Base-by-base conservation (phyloP, 2,329 filamentous ascomycete genomes). In the Alternaria novae-zelandiae region DNA sequence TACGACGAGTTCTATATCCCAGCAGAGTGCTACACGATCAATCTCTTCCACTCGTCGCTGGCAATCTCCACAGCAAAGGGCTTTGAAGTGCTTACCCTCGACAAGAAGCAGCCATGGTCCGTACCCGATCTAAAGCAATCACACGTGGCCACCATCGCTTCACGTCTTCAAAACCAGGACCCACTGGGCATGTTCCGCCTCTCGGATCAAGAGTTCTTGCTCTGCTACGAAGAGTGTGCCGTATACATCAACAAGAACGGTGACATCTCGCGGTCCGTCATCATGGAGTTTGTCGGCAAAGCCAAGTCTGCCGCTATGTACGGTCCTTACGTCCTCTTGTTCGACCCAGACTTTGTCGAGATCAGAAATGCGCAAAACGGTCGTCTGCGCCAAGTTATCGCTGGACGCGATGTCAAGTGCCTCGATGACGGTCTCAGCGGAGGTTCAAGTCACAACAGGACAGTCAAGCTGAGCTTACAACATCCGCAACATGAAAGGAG, bases 1-100 rank as follows among this genome's bases (percentile, higher is more conserved):
- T 99, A 94, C 78, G 96, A 99, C 82, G 96, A 98, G 71, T 99
- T 99, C 81, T 99, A 98, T 82, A 94, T 99, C 71, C 96, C 96
- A 0, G 91, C 92, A 3, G 96, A 99, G 78, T 97, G 94, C 79
- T 97, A 91, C 80, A 93, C 92, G 51, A 91, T 99, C 77, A 98
- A 97, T 80, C 88, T 99, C 56, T 99, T 98, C 87, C 93, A 97
- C 78, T 93, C 91, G 1, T 96, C 94, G 65, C 91, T 99, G 57
- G 93, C 96, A 10, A 93, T 99, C 51, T 90, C 93, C 20, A 98
- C 95, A 1, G 88, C 93, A 44, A 93, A 94, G 79, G 96, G 96
- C 23, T 94, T 99, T 72, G 96, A 99, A 82, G 92, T 99, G 68
- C 88, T 99, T 79, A 98, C 94, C 1, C 86, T 99, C 26, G 96